Evolutionary conservation across 2,329 filamentous ascomycete species (phyloP).

Genomic region (Xylaria sp.): DNA sequence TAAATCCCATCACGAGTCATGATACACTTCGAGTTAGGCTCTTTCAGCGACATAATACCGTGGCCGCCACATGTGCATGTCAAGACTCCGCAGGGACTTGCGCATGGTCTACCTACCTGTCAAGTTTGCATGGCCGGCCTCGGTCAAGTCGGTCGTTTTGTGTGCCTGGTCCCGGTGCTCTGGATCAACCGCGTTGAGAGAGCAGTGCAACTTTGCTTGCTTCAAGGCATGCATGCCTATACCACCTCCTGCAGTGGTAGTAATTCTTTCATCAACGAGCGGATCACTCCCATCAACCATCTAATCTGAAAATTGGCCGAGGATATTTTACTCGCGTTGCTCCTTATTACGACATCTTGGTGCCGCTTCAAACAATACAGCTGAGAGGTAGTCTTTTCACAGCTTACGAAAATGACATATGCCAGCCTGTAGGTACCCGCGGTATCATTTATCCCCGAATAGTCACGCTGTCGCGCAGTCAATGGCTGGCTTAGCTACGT

Average conservation of each 20-base stretch:
- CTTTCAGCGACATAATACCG: not conserved
- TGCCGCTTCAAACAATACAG: slow-evolving; percentile 15
- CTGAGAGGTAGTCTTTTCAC: not conserved
- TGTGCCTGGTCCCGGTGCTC: slow-evolving; percentile 13
- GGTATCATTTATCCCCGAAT: not conserved
- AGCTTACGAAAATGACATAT: not conserved
- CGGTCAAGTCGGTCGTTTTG: slow-evolving; percentile 3
- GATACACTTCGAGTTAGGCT: not conserved
- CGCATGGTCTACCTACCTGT: not conserved
- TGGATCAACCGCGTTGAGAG: slow-evolving; percentile 11
- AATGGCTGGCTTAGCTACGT: no score
- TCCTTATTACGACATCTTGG: slow-evolving; percentile 1
- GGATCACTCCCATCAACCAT: not conserved
- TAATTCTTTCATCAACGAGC: not conserved
- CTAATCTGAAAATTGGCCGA: slow-evolving; percentile 1
- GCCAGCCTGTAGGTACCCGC: not conserved
- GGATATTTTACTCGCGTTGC: not conserved
- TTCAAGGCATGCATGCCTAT: slow-evolving; percentile 1
- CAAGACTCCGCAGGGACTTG: not conserved
- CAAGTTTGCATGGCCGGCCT: not conserved
- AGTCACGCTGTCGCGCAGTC: not conserved
- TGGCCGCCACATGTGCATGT: not conserved
- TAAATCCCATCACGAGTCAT: not conserved
- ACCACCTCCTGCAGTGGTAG: not conserved
- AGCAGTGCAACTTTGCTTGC: slow-evolving; percentile 2